phyloP scores from a whole-genome alignment of 2,329 filamentous ascomycete species.

The Ophiosphaerella korrae region DNA sequence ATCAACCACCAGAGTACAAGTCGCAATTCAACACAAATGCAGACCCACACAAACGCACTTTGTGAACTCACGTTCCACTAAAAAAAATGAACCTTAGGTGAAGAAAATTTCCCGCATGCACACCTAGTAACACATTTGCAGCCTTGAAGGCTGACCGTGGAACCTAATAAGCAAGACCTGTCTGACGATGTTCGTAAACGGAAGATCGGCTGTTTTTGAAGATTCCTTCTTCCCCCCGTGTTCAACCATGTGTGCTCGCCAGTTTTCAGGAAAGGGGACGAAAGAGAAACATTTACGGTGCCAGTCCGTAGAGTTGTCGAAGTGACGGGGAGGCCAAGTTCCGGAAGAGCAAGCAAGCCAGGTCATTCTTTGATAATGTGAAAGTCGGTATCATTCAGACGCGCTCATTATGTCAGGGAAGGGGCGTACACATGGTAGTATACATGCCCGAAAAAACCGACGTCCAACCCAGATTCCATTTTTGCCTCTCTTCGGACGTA shows the following conservation, averaged over 20 bases:
- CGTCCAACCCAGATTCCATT: constrained; percentile 44
- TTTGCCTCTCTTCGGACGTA: constrained; percentile 40
- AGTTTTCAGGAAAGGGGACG: constrained; percentile 34
- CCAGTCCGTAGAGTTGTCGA: constrained; percentile 33
- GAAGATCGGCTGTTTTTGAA: constrained; percentile 39
- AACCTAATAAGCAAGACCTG: constrained; percentile 28
- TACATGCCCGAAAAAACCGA: constrained; percentile 40
- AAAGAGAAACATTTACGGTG: constrained; percentile 43
- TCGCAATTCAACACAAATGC: constrained; percentile 2
- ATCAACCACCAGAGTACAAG: not conserved
- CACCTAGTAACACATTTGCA: constrained; percentile 33
- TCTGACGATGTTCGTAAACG: constrained; percentile 35
- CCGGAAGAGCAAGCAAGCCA: constrained; percentile 42
- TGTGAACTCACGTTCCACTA: constrained; percentile 22
- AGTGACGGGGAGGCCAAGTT: constrained; percentile 31
- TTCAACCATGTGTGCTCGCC: constrained; percentile 35
- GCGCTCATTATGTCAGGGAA: constrained; percentile 45
- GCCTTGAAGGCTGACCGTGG: constrained; percentile 29
- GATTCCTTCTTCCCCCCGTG: constrained; percentile 32
- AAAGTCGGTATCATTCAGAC: constrained; percentile 47
- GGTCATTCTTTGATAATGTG: constrained; percentile 40
- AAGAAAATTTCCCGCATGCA: constrained; percentile 47
- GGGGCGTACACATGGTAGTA: constrained; percentile 42
- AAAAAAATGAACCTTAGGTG: constrained; percentile 30
- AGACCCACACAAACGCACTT: constrained; percentile 7